Conservation (phyloP, 2,329 filamentous ascomycete species). For the Nigrograna mackinnonii region DNA sequence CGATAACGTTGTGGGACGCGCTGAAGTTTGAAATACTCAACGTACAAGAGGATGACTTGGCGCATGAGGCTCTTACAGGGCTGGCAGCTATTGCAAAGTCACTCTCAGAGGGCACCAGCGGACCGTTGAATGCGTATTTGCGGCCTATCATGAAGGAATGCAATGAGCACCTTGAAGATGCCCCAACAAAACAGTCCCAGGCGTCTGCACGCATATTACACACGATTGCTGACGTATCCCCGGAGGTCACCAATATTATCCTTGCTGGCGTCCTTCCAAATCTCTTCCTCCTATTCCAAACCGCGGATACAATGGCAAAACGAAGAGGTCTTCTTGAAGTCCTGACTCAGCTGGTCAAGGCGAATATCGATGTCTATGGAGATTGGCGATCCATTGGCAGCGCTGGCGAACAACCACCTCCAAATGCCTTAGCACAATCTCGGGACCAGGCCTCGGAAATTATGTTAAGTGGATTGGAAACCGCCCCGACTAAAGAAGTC, state of each 20-base stretch:
- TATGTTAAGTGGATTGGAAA: constrained; percentile 47
- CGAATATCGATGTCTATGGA: constrained; percentile 61
- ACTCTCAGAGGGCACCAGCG: constrained; percentile 54
- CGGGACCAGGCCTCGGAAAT: constrained; percentile 45
- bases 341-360: constrained; percentile 59
- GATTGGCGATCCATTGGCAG: constrained; percentile 54
- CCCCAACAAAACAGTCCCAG: constrained; percentile 69
- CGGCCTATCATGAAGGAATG: constrained; percentile 68
- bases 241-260: constrained; percentile 58
- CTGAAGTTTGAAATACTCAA: constrained; percentile 72
- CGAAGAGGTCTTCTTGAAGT: constrained; percentile 66
- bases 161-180: constrained; percentile 69
- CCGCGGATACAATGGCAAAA: constrained; percentile 64
- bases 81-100: constrained; percentile 59
- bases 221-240: constrained; percentile 59
- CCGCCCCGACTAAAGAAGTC: constrained; percentile 51
- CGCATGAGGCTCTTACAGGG: constrained; percentile 60
- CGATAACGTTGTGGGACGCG: constrained; percentile 68
- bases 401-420: constrained; percentile 28
- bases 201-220: constrained; percentile 65
- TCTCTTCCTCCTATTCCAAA: constrained; percentile 63
- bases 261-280: constrained; percentile 60
- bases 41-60: constrained; percentile 67
- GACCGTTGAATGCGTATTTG: constrained; percentile 58
- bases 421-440: constrained; percentile 45